These are phyloP conservation scores for Madurella mycetomatis DNA, from an alignment of 2,329 filamentous ascomycete genomes.

Conservation along the genomic window DNA sequence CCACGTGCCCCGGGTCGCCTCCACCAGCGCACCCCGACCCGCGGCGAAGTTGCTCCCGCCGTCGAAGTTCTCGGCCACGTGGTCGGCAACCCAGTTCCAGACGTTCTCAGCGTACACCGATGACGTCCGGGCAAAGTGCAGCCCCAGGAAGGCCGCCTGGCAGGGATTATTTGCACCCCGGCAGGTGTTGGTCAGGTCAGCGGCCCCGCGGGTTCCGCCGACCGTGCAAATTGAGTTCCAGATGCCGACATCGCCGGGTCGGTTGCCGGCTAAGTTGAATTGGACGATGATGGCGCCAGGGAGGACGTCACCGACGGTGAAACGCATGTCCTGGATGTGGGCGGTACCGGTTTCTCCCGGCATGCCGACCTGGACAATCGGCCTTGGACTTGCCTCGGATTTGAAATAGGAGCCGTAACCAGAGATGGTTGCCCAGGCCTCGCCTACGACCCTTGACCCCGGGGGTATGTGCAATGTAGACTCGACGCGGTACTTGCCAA, in stretches of 20 bases:
- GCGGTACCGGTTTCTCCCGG: conserved; percentile 54
- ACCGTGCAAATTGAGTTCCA: conserved; percentile 40
- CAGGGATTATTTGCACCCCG: conserved; percentile 35
- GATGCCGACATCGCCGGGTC: conserved; percentile 43
- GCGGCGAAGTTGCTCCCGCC: conserved; percentile 43
- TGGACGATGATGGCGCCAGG: conserved; percentile 58
- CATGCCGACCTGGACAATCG: conserved; percentile 56
- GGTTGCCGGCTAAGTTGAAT: conserved; percentile 34
- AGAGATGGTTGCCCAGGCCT: conserved; percentile 49
- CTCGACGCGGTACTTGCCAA: conserved; percentile 50
- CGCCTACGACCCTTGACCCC: conserved; percentile 49
- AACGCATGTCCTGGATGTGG: conserved; percentile 62
- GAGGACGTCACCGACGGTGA: conserved; percentile 57
- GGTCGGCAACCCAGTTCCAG: conserved; percentile 52
- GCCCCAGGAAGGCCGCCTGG: conserved; percentile 41
- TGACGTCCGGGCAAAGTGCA: conserved; percentile 44
- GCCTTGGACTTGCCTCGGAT: conserved; percentile 47
- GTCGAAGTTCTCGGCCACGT: conserved; percentile 44
- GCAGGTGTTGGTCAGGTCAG: conserved; percentile 29
- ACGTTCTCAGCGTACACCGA: conserved; percentile 52
- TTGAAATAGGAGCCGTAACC: conserved; percentile 48
- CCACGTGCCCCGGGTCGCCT: conserved; percentile 46
- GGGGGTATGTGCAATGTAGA: conserved; percentile 47
- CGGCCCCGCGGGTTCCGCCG: conserved; percentile 34
- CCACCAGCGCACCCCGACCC: conserved; percentile 45